Evolutionary conservation across 2,329 filamentous ascomycete species (phyloP).

Genomic region (Trichoderma koningii): DNA sequence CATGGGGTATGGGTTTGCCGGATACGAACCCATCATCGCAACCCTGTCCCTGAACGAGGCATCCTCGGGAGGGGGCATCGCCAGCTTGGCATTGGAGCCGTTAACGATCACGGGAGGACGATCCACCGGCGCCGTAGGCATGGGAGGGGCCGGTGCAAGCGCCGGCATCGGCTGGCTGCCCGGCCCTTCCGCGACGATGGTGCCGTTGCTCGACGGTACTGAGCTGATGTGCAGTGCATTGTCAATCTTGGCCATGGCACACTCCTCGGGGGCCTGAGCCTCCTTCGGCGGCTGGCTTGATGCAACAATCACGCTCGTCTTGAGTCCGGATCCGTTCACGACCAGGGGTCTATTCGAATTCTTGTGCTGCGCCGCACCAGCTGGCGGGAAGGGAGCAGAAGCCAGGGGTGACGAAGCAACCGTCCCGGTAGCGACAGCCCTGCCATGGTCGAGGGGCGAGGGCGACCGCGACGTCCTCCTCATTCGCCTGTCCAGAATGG

Average conservation of each 20-base stretch:
- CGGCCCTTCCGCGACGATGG: background rate
- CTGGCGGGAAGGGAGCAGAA: constrained; percentile 42
- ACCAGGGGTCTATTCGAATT: constrained; percentile 51
- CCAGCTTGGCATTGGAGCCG: constrained; percentile 36
- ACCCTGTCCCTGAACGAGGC: constrained; percentile 47
- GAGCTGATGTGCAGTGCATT: constrained; percentile 37
- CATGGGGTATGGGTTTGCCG: constrained; percentile 30
- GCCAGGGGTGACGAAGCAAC: constrained; percentile 43
- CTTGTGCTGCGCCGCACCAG: constrained; percentile 36
- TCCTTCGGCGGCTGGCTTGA: constrained; percentile 20
- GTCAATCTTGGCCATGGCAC: constrained; percentile 31
- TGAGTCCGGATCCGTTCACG: constrained; percentile 52
- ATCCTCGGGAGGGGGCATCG: constrained; percentile 38
- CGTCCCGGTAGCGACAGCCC: constrained; percentile 47
- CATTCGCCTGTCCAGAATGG: constrained; percentile 56
- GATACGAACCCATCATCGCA: constrained; percentile 43
- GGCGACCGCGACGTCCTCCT: constrained; percentile 57
- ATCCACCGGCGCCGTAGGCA: constrained; percentile 32
- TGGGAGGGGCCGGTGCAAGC: constrained; percentile 24
- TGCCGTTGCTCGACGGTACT: constrained; percentile 1
- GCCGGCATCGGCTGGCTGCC: constrained; percentile 10
- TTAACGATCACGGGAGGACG: constrained; percentile 42
- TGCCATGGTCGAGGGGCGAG: constrained; percentile 55
- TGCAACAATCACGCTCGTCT: constrained; percentile 38
- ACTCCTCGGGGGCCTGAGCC: constrained; percentile 32